Evolutionary conservation across 169 alveolate species (phyloP).

Genomic region (Plasmodium fragile): DNA sequence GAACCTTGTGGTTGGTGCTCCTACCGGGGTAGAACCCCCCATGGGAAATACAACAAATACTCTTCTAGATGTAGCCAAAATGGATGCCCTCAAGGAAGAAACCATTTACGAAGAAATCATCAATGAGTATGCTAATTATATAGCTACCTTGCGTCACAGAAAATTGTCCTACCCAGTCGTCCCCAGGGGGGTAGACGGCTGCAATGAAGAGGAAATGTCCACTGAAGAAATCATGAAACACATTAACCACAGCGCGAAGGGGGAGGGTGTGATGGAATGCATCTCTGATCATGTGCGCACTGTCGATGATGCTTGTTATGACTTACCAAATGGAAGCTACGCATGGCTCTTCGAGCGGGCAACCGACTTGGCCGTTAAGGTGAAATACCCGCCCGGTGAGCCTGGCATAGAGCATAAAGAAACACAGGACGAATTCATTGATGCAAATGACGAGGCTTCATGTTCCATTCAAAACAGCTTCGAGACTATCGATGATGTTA

Average conservation of each 20-base stretch:
- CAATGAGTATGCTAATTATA: slow-evolving; percentile 41
- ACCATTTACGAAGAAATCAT: slow-evolving; percentile 52
- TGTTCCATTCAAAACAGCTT: not conserved
- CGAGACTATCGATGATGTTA: not conserved
- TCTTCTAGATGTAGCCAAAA: slow-evolving; percentile 9
- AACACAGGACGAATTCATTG: not conserved
- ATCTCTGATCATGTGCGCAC: not conserved
- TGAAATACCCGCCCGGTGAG: not conserved
- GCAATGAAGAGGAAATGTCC: slow-evolving; percentile 24
- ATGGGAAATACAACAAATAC: not conserved
- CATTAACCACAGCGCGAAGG: not conserved
- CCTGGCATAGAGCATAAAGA: not conserved
- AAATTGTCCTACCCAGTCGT: slow-evolving; percentile 30
- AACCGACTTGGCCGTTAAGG: not conserved
- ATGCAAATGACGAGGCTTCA: not conserved
- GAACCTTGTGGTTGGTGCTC: not conserved
- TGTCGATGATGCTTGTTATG: not conserved
- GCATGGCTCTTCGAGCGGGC: not conserved
- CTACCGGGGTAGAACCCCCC: not conserved
- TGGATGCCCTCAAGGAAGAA: slow-evolving; percentile 42
- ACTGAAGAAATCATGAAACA: slow-evolving; percentile 36
- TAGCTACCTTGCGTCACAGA: slow-evolving; percentile 2
- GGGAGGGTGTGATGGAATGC: not conserved
- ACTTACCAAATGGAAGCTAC: not conserved
- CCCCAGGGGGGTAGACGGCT: slow-evolving; percentile 6